Base-by-base conservation (phyloP, 2,329 filamentous ascomycete genomes). In the Fusarium algeriense region DNA sequence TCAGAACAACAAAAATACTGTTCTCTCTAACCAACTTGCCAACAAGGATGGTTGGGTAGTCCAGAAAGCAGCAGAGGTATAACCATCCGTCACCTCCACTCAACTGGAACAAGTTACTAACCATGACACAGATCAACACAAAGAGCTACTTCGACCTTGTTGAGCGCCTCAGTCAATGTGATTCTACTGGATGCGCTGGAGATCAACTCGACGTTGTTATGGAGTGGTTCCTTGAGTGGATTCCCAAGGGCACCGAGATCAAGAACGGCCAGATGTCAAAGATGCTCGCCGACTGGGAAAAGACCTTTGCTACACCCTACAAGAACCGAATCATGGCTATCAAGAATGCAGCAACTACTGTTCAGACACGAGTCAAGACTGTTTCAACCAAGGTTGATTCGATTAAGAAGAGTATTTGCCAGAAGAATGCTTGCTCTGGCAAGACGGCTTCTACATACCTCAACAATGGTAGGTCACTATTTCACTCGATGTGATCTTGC, bases 41-140 rank as follows among this genome's bases (percentile, higher is more conserved):
- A 64, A 68, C 17, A 71, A 68, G 5, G 64, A 71, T n/a, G 69
- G 69, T 8, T 71, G 69, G 69, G 35, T 38, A 4, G 54, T 68
- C 5, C 54, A 68, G 10, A 67, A 57, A 54, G 69, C 58, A 35
- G 44, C 63, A 20, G 69, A 64, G 35, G 69, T 69, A n/a, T 2
- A 35, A 19, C 14, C 1, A 2, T 8, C 1, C 1, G 5, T 20
- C 4, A 7, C 5, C 15, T 15, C 6, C 4, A 3, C 6, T 17
- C 10, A 13, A 0, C 1, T n/a, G 14, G 0, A 10, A 14, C 10
- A 2, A 6, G 7, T 4, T 8, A 40, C 7, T 70, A 15, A 70
- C 26, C 15, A 26, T 7, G 5, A 11, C 7, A 8, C 3, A 71
- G 68, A 64, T 71, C 3, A 60, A 52, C 28, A 62, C 63, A 12